Conservation (phyloP, 2,329 filamentous ascomycete species). For the Diaporthe vexans region DNA sequence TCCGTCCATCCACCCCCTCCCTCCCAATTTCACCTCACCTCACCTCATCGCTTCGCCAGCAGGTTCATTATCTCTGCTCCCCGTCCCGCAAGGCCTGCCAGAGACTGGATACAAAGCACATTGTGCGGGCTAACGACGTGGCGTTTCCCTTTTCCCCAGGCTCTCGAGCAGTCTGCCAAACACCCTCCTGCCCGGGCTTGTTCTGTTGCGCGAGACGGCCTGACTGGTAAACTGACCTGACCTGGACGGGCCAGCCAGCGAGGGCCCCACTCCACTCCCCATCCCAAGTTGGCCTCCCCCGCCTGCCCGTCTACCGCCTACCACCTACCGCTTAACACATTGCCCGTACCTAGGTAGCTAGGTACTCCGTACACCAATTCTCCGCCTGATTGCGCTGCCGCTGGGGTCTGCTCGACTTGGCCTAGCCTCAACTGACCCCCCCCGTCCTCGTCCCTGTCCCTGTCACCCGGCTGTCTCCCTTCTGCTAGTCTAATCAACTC, state of each 20-base stretch:
- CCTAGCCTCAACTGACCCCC: conserved; percentile 12
- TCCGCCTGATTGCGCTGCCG: conserved; percentile 28
- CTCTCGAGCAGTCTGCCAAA: not conserved
- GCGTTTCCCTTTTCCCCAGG: conserved; percentile 23
- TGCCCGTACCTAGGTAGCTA: not conserved
- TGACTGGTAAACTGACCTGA: conserved; percentile 27
- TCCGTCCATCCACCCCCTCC: not conserved
- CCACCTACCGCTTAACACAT: not conserved
- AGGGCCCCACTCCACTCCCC: conserved; percentile 10
- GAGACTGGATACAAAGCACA: not conserved
- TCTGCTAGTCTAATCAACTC: conserved; percentile 29
- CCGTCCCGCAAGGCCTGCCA: not conserved
- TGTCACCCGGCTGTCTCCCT: conserved; percentile 30
- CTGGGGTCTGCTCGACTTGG: conserved; percentile 30
- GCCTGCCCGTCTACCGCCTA: not conserved
- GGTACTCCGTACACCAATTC: not conserved
- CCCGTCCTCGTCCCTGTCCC: conserved; percentile 22
- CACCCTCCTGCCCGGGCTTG: not conserved
- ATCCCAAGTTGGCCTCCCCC: not conserved
- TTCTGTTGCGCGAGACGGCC: conserved; percentile 28
- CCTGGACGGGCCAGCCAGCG: conserved; percentile 1
- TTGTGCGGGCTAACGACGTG: conserved; percentile 24
- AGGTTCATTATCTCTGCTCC: not conserved
- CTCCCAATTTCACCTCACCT: not conserved
- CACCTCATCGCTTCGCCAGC: not conserved